Base-by-base conservation (phyloP, 495 filamentous ascomycete species). In the Aspergillus steynii region DNA sequence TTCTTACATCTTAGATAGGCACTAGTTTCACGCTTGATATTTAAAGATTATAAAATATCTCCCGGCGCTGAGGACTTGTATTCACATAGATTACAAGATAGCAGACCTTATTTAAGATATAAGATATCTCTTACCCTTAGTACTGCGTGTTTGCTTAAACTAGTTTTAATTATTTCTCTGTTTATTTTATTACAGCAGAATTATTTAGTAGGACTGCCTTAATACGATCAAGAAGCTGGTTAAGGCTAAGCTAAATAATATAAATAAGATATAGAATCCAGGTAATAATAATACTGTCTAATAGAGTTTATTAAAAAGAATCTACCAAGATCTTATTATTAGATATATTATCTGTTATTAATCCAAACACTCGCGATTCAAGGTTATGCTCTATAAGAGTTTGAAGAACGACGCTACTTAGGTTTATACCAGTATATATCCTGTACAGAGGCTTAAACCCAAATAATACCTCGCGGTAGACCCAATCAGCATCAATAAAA, bases 301-400 rank as follows among this genome's bases (percentile, higher is more conserved):
- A 55, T 49, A 66, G 42, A n/a, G n/a, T n/a, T n/a, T n/a, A n/a
- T n/a, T n/a, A n/a, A n/a, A n/a, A n/a, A n/a, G n/a, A n/a, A n/a
- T n/a, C n/a, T n/a, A n/a, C n/a, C n/a, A n/a, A n/a, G n/a, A n/a
- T n/a, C n/a, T n/a, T n/a, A n/a, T n/a, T 67, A 49, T 60, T 59
- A 34, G 50, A 61, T 26, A 26, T 29, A 49, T 67, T 62, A 55
- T 64, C 56, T 1, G 34, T 64, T 7, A 42, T 64, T 5, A 64
- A 15, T 8, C 27, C 28, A 56, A 64, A 64, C 0, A 67, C 59
- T 53, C 48, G 61, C 1, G 49, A 12, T 27, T 64, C 8, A 55
- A 67, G 49, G 0, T 58, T 34, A 61, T 67, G 51, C 50, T 61
- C 4, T 51, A n/a, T 25, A 26, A 55, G 53, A 1, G 25, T n/a